Evolutionary conservation across 1,139 yeast species (phyloP).

Genomic region (Citeromyces hawaiiensis): DNA sequence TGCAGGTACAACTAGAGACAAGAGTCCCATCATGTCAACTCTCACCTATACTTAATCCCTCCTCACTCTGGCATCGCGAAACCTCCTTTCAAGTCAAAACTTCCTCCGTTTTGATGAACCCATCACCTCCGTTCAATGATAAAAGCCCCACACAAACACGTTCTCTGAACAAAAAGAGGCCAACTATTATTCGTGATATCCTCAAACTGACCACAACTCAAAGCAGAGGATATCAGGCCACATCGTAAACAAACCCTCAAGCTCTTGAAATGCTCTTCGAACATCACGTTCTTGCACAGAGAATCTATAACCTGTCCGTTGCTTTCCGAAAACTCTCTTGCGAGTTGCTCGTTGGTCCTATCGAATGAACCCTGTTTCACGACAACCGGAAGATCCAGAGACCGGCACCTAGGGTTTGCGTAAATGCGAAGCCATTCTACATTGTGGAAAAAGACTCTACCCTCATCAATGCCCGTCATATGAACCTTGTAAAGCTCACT

Average conservation of each 20-base stretch:
- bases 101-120: too few species aligned
- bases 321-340: background rate
- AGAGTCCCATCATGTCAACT: too few species aligned
- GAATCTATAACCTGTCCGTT: slow-evolving; percentile 2
- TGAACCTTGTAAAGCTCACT: slow-evolving; percentile 20
- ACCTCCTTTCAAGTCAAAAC: too few species aligned
- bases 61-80: too few species aligned
- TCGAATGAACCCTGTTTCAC: background rate
- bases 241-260: slow-evolving; percentile 54
- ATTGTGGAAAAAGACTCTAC: slow-evolving; percentile 51
- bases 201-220: slow-evolving; percentile 20
- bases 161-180: slow-evolving; percentile 64
- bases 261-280: slow-evolving; percentile 2
- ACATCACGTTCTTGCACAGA: slow-evolving; percentile 2
- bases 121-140: background rate
- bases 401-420: slow-evolving; percentile 4
- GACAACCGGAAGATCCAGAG: background rate
- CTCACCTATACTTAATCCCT: background rate
- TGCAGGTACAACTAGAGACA: too few species aligned
- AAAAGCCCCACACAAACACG: slow-evolving; percentile 67
- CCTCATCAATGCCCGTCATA: slow-evolving; percentile 23
- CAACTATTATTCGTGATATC: slow-evolving; percentile 32
- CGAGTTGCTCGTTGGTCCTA: slow-evolving; percentile 1
- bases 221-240: slow-evolving; percentile 41
- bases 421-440: slow-evolving; percentile 52